Percentiles rank a stretch among this genome's conserved stretches.
These are phyloP conservation scores for Tetracladium maxilliforme DNA, from an alignment of 2,329 filamentous ascomycete species.

Conservation along the genomic window DNA sequence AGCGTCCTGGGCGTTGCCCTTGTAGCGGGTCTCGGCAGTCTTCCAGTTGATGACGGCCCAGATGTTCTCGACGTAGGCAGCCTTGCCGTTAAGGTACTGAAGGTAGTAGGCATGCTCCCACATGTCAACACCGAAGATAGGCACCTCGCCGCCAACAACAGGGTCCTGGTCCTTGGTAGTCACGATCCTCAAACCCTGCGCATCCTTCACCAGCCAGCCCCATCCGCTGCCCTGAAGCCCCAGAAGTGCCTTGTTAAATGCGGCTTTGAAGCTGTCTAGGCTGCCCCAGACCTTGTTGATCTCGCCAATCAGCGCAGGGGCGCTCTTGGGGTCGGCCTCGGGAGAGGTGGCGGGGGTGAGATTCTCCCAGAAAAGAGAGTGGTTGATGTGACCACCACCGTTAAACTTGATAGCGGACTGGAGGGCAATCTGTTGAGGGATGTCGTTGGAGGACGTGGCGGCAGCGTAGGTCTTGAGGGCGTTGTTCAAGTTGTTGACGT, in stretches of 20 bases:
- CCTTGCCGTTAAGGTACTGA: conserved; percentile 67
- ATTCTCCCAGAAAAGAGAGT: conserved; percentile 85
- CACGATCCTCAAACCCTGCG: conserved; percentile 48
- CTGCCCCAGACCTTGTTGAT: conserved; percentile 56
- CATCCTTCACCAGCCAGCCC: conserved; percentile 69
- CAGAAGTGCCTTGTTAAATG: conserved; percentile 50
- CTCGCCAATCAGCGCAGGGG: conserved; percentile 42
- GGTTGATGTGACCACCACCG: conserved; percentile 86
- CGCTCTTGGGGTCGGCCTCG: conserved; percentile 38
- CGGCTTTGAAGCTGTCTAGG: conserved; percentile 47
- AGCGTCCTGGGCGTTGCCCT: conserved; percentile 23
- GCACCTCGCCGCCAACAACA: conserved; percentile 47
- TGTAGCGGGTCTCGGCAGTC: conserved; percentile 48
- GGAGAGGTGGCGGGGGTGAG: conserved; percentile 44
- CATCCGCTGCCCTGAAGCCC: conserved; percentile 74
- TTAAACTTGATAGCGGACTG: conserved; percentile 70
- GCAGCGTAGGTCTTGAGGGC: conserved; percentile 44
- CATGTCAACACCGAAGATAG: conserved; percentile 71
- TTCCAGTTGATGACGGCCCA: conserved; percentile 73
- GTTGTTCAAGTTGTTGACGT: conserved; percentile 62
- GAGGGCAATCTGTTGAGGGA: conserved; percentile 50
- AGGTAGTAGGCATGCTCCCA: conserved; percentile 92
- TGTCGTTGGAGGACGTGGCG: conserved; percentile 39
- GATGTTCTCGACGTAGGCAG: conserved; percentile 60
- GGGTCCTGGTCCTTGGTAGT: conserved; percentile 84